Evolutionary conservation across 805 yeast species (phyloP).

Genomic region (Monosporozyma siamensis): DNA sequence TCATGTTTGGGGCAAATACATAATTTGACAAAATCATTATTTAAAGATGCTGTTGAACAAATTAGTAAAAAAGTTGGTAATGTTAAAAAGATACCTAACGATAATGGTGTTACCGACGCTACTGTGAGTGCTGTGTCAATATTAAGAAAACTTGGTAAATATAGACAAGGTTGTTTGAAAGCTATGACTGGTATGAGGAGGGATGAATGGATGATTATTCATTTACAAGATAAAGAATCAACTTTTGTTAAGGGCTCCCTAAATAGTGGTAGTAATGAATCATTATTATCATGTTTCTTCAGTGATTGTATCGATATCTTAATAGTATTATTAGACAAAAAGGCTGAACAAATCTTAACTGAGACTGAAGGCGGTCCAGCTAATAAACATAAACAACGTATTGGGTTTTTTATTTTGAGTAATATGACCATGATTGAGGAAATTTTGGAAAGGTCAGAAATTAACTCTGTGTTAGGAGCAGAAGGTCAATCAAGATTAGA

Average conservation of each 20-base stretch:
- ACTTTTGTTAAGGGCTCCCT: constrained; percentile 11
- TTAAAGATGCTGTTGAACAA: constrained; percentile 46
- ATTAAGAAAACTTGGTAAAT: constrained; percentile 56
- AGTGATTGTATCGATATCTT: constrained; percentile 75
- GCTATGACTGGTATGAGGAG: constrained; percentile 45
- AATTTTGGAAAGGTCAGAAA: constrained; percentile 49
- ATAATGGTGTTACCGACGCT: constrained; percentile 60
- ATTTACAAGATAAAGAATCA: constrained; percentile 29
- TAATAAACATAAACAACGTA: constrained; percentile 29
- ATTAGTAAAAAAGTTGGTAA: constrained; percentile 44
- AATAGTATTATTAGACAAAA: constrained; percentile 52
- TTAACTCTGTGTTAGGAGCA: constrained; percentile 45
- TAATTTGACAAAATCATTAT: constrained; percentile 34
- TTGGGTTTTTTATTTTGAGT: constrained; percentile 65
- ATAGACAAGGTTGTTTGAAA: constrained; percentile 38
- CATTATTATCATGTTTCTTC: constrained; percentile 53
- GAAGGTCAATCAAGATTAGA: constrained; percentile 55
- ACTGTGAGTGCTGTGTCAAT: constrained; percentile 66
- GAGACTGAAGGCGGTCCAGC: constrained; percentile 18
- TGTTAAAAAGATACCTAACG: constrained; percentile 47
- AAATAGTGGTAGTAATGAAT: constrained; percentile 26
- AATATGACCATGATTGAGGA: constrained; percentile 70
- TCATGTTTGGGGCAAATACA: constrained; percentile 21
- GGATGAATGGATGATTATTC: constrained; percentile 52
- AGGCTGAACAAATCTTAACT: constrained; percentile 36